Percentiles rank a stretch among this genome's conserved stretches.
Conservation (phyloP, 345 rosid species). For the Corchorus olitorius region DNA sequence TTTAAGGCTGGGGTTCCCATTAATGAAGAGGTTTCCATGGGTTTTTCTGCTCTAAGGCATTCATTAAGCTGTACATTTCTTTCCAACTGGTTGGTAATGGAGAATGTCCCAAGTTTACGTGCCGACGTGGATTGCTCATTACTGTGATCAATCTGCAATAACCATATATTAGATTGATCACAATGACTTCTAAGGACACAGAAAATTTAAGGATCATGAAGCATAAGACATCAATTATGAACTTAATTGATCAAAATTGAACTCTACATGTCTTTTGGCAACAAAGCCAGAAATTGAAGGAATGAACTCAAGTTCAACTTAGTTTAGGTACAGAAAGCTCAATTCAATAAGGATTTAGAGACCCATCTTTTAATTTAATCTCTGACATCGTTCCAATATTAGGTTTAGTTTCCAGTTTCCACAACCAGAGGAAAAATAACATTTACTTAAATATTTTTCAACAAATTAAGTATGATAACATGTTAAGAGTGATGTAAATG, state of each 20-base stretch:
- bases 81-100: slow-evolving; percentile 19
- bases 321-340: not conserved
- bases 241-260: not conserved
- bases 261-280: not conserved
- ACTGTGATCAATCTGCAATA: slow-evolving; percentile 32
- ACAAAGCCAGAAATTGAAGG: not conserved
- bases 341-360: not conserved
- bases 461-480: too few species aligned
- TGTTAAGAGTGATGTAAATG: too few species aligned
- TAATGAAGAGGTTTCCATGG: not conserved
- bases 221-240: not conserved
- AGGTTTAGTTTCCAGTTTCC: too few species aligned
- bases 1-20: not conserved
- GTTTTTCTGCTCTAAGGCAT: not conserved
- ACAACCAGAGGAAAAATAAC: too few species aligned
- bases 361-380: too few species aligned
- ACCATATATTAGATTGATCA: not conserved
- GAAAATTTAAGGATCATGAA: not conserved
- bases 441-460: too few species aligned
- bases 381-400: too few species aligned
- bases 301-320: not conserved
- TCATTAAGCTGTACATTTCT: slow-evolving; percentile 3
- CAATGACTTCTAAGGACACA: not conserved
- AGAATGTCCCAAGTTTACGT: slow-evolving; percentile 19
- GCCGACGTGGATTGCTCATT: slow-evolving; percentile 11